Conservation (phyloP, 768 basidiomycete species). For the Mycena chlorophos region DNA sequence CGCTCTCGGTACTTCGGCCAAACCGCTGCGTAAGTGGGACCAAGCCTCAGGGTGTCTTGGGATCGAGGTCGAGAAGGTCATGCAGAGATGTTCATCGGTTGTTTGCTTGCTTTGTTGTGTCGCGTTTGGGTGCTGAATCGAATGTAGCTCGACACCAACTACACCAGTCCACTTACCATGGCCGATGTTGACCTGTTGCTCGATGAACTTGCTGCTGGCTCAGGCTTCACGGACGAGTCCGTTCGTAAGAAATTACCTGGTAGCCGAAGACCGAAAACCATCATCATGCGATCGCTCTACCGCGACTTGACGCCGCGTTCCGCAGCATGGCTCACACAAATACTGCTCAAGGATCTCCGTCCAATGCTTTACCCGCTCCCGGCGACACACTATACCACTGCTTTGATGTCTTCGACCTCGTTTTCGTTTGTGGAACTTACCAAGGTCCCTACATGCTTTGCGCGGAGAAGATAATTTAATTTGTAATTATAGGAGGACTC, state of each 20-base stretch:
- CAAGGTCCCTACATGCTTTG: conserved; percentile 23
- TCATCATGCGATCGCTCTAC: conserved; percentile 58
- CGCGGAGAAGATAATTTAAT: neutral
- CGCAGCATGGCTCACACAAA: conserved; percentile 73
- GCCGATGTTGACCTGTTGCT: conserved; percentile 64
- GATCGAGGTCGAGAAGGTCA: conserved; percentile 52
- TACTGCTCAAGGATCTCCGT: conserved; percentile 84
- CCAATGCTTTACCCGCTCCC: conserved; percentile 75
- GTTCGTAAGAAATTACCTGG: conserved; percentile 38
- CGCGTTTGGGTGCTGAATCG: conserved; percentile 5
- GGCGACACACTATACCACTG: conserved; percentile 47
- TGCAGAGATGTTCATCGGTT: conserved; percentile 43
- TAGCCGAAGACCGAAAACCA: conserved; percentile 28
- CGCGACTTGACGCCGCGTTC: conserved; percentile 59
- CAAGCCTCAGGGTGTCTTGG: conserved; percentile 69
- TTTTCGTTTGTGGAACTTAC: conserved; percentile 56
- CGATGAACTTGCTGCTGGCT: conserved; percentile 72
- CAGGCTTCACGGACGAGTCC: conserved; percentile 55
- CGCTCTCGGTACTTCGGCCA: conserved; percentile 41
- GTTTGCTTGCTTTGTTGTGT: neutral
- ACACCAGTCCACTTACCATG: conserved; percentile 40
- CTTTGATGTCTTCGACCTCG: conserved; percentile 57
- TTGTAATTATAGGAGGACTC: conserved; percentile 44
- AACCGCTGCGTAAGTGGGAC: conserved; percentile 40
- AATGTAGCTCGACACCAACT: conserved; percentile 5